Evolutionary conservation across 2,329 filamentous ascomycete species (phyloP).

Genomic region (Epichloe glyceriae): DNA sequence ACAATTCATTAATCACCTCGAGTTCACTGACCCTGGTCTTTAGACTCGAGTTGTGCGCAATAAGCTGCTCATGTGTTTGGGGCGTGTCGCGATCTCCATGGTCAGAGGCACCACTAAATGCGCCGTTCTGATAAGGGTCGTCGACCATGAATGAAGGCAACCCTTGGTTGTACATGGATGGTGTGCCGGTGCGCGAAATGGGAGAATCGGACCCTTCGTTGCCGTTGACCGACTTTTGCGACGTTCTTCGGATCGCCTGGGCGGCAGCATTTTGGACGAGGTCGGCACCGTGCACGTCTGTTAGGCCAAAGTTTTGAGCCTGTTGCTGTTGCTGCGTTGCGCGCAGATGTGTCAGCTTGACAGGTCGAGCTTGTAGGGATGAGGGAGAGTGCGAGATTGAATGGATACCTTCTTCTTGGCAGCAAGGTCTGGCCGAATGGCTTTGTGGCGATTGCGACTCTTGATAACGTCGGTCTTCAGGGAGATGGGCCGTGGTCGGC

Average conservation of each 20-base stretch:
- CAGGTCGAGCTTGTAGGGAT: neutral
- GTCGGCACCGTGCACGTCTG: constrained; percentile 47
- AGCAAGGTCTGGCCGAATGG: constrained; percentile 60
- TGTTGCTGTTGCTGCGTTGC: constrained; percentile 23
- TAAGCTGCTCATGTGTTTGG: constrained; percentile 67
- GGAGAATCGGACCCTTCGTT: constrained; percentile 67
- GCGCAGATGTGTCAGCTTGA: neutral
- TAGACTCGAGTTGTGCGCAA: constrained; percentile 71
- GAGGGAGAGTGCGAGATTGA: neutral
- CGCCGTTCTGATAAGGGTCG: constrained; percentile 47
- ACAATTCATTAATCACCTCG: constrained; percentile 84
- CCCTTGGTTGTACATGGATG: constrained; percentile 60
- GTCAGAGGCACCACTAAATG: constrained; percentile 20
- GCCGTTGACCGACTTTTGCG: constrained; percentile 60
- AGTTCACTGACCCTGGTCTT: constrained; percentile 92
- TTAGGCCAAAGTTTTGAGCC: constrained; percentile 24
- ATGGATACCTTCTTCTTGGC: constrained; percentile 68
- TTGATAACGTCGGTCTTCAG: constrained; percentile 99
- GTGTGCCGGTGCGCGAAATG: constrained; percentile 66
- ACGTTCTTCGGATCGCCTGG: constrained; percentile 42
- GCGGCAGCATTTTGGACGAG: constrained; percentile 36
- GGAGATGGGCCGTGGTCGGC: constrained; percentile 82
- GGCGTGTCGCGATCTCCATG: constrained; percentile 55
- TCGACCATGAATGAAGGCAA: constrained; percentile 71
- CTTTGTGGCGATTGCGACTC: constrained; percentile 96